Evolutionary conservation across 352 stramenopile genomes (phyloP).

Genomic region (Globisporangium echinulatum): DNA sequence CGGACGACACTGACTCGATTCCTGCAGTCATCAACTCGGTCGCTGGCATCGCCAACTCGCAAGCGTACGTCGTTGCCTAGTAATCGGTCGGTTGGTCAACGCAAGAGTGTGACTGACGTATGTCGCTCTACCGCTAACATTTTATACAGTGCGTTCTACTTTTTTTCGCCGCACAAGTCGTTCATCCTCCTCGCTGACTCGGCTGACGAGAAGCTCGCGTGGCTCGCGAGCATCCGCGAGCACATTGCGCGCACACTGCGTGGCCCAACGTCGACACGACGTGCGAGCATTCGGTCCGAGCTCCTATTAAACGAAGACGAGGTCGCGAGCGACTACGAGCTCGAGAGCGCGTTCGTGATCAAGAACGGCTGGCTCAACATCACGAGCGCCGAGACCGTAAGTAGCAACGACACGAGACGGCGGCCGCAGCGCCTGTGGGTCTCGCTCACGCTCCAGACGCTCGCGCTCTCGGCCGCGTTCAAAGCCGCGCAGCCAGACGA

Average conservation of each 20-base stretch:
- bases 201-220: slow-evolving; percentile 50
- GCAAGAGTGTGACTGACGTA: too few relatives aligned
- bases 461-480: slow-evolving; percentile 63
- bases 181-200: slow-evolving; percentile 77
- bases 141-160: slow-evolving; percentile 63
- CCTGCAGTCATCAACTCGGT: slow-evolving; percentile 61
- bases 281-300: slow-evolving; percentile 56
- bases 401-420: slow-evolving; percentile 6
- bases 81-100: too few relatives aligned
- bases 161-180: slow-evolving; percentile 82
- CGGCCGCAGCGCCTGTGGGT: slow-evolving; percentile 58
- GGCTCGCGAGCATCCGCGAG: slow-evolving; percentile 58
- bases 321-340: slow-evolving; percentile 42
- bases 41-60: slow-evolving; percentile 33
- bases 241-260: slow-evolving; percentile 54
- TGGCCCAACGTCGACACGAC: slow-evolving; percentile 35
- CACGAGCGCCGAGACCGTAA: slow-evolving; percentile 21
- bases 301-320: slow-evolving; percentile 62
- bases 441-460: slow-evolving; percentile 65
- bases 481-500: slow-evolving; percentile 64
- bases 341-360: slow-evolving; percentile 71
- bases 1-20: slow-evolving; percentile 59
- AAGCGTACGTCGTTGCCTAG: slow-evolving; percentile 34
- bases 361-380: slow-evolving; percentile 86
- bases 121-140: too few relatives aligned